Evolutionary conservation across 2,329 filamentous ascomycete species (phyloP).

Genomic region (Aaosphaeria pasadenensis): DNA sequence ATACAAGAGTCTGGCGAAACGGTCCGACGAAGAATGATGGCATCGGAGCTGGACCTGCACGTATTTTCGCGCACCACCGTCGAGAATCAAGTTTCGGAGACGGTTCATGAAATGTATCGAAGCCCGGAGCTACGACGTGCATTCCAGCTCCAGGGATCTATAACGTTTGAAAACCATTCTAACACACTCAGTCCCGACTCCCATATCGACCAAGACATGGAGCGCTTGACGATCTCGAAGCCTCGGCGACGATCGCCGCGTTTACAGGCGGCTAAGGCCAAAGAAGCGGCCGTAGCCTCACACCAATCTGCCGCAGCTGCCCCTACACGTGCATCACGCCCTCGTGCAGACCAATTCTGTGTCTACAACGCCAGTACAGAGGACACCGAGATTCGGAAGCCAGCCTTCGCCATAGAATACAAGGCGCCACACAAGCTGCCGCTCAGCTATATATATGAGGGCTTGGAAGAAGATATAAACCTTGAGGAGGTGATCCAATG

Average conservation of each 20-base stretch:
- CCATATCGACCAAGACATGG: slow-evolving; percentile 10
- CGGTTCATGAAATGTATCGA: slow-evolving; percentile 10
- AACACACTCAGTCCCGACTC: slow-evolving; percentile 16
- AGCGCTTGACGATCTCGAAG: slow-evolving; percentile 6
- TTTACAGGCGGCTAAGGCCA: slow-evolving; percentile 1
- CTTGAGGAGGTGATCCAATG: background rate
- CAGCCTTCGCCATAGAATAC: background rate
- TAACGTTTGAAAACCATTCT: slow-evolving; percentile 17
- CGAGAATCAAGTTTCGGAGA: slow-evolving; percentile 10
- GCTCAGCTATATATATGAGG: background rate
- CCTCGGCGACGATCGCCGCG: slow-evolving; percentile 10
- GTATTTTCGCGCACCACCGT: slow-evolving; percentile 13
- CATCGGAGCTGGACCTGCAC: slow-evolving; percentile 16
- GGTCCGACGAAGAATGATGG: slow-evolving; percentile 8
- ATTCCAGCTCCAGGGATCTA: slow-evolving; percentile 13
- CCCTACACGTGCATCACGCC: slow-evolving; percentile 8
- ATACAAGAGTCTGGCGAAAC: slow-evolving; percentile 11
- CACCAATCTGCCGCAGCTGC: too few species aligned
- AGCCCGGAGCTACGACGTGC: slow-evolving; percentile 6
- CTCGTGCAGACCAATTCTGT: slow-evolving; percentile 2
- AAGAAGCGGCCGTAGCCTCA: background rate
- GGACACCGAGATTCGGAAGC: background rate
- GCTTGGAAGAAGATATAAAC: background rate
- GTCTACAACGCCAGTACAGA: background rate
- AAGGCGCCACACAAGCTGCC: background rate